A percentile compares a stretch with the other conserved stretches of the same genome.
Evolutionary conservation across 768 basidiomycete species (phyloP).

Genomic region (Mycena sanguinolenta): DNA sequence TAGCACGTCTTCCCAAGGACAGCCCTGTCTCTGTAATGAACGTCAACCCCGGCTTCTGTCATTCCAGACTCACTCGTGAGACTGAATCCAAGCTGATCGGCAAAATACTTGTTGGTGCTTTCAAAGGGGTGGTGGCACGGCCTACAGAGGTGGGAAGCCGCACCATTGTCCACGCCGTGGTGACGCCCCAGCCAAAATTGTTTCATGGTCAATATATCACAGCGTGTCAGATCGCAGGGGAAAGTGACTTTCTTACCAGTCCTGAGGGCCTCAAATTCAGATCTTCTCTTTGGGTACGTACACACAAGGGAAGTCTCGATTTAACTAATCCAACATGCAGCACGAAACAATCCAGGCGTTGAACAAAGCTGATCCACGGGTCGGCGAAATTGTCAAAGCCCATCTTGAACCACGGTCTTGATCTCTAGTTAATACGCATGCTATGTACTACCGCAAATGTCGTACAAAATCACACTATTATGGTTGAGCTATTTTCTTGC

Average conservation of each 20-base stretch:
- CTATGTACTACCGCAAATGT: no score
- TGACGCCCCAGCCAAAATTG: slow-evolving; percentile 35
- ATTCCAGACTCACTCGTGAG: slow-evolving; percentile 46
- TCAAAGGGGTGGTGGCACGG: slow-evolving; percentile 44
- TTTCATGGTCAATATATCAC: slow-evolving; percentile 23
- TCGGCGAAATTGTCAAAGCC: background rate
- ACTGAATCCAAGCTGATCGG: slow-evolving; percentile 27
- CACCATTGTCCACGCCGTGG: slow-evolving; percentile 49
- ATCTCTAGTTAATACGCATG: background rate
- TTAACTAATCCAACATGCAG: background rate
- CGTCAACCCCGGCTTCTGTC: slow-evolving; percentile 52
- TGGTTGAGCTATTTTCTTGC: no score
- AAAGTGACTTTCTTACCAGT: slow-evolving; percentile 13
- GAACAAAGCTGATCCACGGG: slow-evolving; percentile 9
- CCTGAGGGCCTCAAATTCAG: slow-evolving; percentile 4
- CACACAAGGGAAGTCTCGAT: background rate
- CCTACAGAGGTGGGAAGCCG: slow-evolving; percentile 52
- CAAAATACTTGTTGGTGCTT: background rate
- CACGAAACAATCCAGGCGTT: slow-evolving; percentile 11
- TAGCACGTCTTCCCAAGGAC: slow-evolving; percentile 44
- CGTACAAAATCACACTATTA: no score
- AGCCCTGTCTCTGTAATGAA: slow-evolving; percentile 46
- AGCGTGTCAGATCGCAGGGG: slow-evolving; percentile 1
- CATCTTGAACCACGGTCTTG: background rate
- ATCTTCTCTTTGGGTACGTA: slow-evolving; percentile 8